Evolutionary conservation across 192 early-diverging fungal genomes (phyloP), one percentile per base, ranked within the genome.

Genomic region (Rhizophagus sp.): DNA sequence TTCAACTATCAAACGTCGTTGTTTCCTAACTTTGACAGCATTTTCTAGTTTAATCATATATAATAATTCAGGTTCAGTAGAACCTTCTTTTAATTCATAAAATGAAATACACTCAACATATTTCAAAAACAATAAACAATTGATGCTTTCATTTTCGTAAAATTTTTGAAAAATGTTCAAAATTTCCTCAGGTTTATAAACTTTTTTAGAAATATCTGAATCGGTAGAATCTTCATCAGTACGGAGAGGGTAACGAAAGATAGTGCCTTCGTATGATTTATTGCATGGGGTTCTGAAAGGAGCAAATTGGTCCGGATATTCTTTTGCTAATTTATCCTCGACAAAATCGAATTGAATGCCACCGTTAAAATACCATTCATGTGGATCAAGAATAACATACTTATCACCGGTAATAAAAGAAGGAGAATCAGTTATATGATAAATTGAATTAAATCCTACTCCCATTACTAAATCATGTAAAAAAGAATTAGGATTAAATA

Each of bases 231-330:
- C 44, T 47, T 47, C 44, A 12, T 12, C 11, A 12, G 44, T 86
- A 44, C 84, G 79, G 9, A 86, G 75, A 12, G 85, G 83, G 57
- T 82, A 85, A 5, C 85, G 77, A 27, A 86, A 86, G 22, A 86
- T 75, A 2, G 85, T 86, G 8, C 85, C 85, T 10, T 71, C 17
- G 57, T 76, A 84, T 3, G 81, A 19, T 22, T 64, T 61, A 22
- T 82, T 61, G 0, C 79, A 76, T 27, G 70, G 22, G 6, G 34
- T 75, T 2, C 75, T 41, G 62, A 86, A 85, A 4, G 79, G 6
- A 25, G 44, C 73, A n/a, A 86, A 74, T n/a, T 86, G 85, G 44
- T 82, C 81, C 3, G 81, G 67, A 66, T 79, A 83, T 0, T 49
- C 17, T 2, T n/a, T 15, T 13, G 62, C 6, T 2, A 62, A 79